These are phyloP conservation scores for Lactarius indigo DNA, from an alignment of 768 basidiomycete genomes.

Conservation along the genomic window DNA sequence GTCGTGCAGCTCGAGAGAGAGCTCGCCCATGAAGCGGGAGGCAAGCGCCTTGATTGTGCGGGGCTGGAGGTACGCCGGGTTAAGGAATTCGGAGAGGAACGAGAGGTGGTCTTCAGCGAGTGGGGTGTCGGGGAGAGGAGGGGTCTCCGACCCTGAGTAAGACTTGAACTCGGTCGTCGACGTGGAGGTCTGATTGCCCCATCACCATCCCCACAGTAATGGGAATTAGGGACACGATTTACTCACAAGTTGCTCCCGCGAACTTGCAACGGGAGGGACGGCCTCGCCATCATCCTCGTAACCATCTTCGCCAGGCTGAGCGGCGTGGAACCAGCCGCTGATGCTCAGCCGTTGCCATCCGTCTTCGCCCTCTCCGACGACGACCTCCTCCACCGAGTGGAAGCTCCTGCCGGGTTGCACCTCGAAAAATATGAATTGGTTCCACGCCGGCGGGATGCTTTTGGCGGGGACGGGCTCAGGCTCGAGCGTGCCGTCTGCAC, in stretches of 20 bases:
- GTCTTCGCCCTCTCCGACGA: slow-evolving; percentile 72
- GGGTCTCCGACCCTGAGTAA: slow-evolving; percentile 40
- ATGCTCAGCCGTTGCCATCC: slow-evolving; percentile 78
- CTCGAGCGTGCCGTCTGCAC: slow-evolving; percentile 62
- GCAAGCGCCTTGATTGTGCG: slow-evolving; percentile 79
- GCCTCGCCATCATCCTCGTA: slow-evolving; percentile 50
- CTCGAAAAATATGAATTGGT: slow-evolving; percentile 83
- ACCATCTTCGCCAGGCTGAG: slow-evolving; percentile 87
- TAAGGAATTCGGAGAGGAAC: slow-evolving; percentile 82
- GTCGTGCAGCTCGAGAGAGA: slow-evolving; percentile 82
- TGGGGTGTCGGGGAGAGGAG: slow-evolving; percentile 47
- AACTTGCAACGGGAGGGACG: slow-evolving; percentile 56
- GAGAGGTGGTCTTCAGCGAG: slow-evolving; percentile 57
- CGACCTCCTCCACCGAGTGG: slow-evolving; percentile 95
- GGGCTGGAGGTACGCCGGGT: slow-evolving; percentile 84
- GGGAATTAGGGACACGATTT: slow-evolving; percentile 16
- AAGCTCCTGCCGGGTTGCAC: slow-evolving; percentile 96
- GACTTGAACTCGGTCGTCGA: slow-evolving; percentile 58
- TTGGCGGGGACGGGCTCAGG: slow-evolving; percentile 64
- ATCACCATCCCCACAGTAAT: slow-evolving; percentile 11
- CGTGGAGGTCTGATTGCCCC: slow-evolving; percentile 49
- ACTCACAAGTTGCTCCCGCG: slow-evolving; percentile 90
- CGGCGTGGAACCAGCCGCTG: slow-evolving; percentile 96
- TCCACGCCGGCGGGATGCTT: slow-evolving; percentile 77
- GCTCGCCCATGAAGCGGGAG: slow-evolving; percentile 78